Conservation (phyloP, 129 eudicot species). For the Flaveria linearis region DNA sequence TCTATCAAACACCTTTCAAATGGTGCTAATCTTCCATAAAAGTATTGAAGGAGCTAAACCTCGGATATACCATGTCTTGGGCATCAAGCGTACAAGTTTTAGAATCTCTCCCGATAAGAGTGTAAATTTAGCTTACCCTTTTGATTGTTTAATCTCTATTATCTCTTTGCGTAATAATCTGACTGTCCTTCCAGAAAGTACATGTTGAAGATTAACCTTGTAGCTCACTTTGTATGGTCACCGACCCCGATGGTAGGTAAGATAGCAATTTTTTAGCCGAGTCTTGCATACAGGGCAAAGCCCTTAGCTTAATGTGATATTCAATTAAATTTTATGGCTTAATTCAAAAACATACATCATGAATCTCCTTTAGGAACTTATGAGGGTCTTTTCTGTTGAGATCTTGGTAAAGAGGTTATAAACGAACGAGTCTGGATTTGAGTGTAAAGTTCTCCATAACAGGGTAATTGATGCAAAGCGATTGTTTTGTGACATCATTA, state of each 20-base stretch:
- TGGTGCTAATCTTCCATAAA: background rate
- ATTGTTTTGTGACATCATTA: background rate
- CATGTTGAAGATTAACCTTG: background rate
- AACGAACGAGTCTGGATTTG: no score
- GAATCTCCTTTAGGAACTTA: background rate
- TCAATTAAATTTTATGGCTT: background rate
- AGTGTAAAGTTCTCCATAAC: background rate
- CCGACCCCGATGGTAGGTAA: background rate
- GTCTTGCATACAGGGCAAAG: background rate
- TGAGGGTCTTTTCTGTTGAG: background rate
- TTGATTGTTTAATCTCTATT: background rate
- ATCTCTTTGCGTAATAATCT: background rate
- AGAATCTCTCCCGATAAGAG: background rate
- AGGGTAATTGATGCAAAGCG: background rate
- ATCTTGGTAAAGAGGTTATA: background rate
- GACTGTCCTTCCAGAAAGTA: background rate
- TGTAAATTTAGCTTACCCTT: background rate
- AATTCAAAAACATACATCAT: background rate
- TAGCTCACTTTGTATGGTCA: background rate
- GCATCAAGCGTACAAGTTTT: background rate
- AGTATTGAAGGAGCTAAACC: background rate
- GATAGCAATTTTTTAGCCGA: background rate
- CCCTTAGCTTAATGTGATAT: background rate
- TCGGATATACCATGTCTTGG: background rate
- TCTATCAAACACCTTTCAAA: no score